Base-by-base conservation (phyloP, 2,329 filamentous ascomycete species). In the Neophaeococcomyces aloes region DNA sequence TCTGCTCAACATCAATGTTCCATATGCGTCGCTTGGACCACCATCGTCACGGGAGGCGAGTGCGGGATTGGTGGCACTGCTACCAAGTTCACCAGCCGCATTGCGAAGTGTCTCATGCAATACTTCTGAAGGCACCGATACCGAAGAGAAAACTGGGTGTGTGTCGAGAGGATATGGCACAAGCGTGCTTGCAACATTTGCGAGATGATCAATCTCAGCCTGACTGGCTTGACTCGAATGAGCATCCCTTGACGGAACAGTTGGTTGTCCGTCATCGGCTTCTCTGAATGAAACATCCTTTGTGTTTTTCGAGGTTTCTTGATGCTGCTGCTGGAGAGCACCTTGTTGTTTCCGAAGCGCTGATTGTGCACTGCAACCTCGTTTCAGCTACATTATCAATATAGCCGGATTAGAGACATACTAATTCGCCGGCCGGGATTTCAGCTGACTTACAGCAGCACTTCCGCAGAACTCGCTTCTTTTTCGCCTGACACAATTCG, bases 401-500 rank as follows among this genome's bases (percentile, higher is more conserved):
- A n/a, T n/a, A n/a, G n/a, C n/a, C n/a, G n/a, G n/a, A n/a, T n/a
- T n/a, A n/a, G n/a, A n/a, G n/a, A n/a, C n/a, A n/a, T n/a, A n/a
- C n/a, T n/a, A n/a, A n/a, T n/a, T n/a, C n/a, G n/a, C 32, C 7
- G 15, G 15, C 15, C 15, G 8, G 17, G 32, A 15, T 15, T 8
- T 8, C 17, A 15, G 7, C 15, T 34, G 7, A 17, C 8, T 10
- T 8, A 15, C 17, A 7, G 32, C 32, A 34, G 32, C 15, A 7
- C 32, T 10, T 5, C n/a, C 36, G 30, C 43, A 46, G 14, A 42
- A 23, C 11, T 46, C 43, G 13, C 15, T 6, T 23, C 38, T 18
- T 11, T 46, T 29, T 19, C 43, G 43, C 21, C 43, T 36, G 27
- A 46, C 14, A 42, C 43, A 46, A 23, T 46, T 46, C 17, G 43